A percentile compares a stretch with the other conserved stretches of the same genome.
Evolutionary conservation across 176 grass and related monocot species (phyloP).

Genomic region (Bromus sterilis): DNA sequence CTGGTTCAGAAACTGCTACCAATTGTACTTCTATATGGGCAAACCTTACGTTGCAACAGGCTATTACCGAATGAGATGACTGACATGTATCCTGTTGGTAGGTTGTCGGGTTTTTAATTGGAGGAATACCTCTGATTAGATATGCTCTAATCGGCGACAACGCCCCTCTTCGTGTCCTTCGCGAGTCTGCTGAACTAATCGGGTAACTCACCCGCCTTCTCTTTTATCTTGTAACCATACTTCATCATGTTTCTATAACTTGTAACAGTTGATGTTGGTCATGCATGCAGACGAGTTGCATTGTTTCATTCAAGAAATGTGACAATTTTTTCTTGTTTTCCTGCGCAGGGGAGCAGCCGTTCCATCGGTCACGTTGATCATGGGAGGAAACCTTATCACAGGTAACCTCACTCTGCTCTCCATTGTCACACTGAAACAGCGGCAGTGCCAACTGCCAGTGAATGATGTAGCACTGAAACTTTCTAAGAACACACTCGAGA

Average conservation of each 20-base stretch:
- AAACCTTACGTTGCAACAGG: neutral
- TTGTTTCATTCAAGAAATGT: neutral
- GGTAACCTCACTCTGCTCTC: constrained; percentile 22
- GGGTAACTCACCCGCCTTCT: constrained; percentile 31
- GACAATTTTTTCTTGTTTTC: neutral
- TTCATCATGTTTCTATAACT: neutral
- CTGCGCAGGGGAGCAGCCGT: constrained; percentile 56
- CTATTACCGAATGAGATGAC: neutral
- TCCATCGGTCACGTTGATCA: constrained; percentile 74
- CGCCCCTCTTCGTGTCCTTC: constrained; percentile 70
- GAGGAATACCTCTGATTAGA: constrained; percentile 56
- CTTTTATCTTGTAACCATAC: neutral
- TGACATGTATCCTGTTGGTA: constrained; percentile 4
- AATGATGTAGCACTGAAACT: too few relatives aligned
- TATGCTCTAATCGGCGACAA: constrained; percentile 53
- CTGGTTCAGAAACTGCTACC: neutral
- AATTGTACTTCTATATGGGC: neutral
- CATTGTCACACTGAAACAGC: too few relatives aligned
- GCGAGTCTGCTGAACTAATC: constrained; percentile 61
- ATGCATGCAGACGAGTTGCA: neutral
- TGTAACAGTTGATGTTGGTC: neutral
- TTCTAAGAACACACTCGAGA: neutral
- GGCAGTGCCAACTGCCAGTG: too few relatives aligned
- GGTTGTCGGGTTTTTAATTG: constrained; percentile 64
- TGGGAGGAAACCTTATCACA: constrained; percentile 84